Evolutionary conservation across 1,284 basidiomycete species (phyloP).

Genomic region (Sphagnurus paluster): DNA sequence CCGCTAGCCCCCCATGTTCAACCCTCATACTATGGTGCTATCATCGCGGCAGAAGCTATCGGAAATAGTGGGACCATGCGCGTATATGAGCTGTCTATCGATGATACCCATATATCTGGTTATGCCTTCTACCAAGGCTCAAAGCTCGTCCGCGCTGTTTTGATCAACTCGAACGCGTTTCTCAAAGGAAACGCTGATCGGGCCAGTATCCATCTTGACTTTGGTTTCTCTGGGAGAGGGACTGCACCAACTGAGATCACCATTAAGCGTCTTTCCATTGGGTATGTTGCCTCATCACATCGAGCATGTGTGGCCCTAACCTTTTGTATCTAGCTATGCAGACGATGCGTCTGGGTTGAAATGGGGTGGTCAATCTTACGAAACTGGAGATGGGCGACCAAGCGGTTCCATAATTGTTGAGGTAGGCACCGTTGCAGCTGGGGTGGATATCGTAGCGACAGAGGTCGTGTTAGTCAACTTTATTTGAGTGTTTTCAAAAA

Average conservation of each 20-base stretch:
- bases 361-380: conserved; percentile 21
- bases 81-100: conserved; percentile 51
- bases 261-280: conserved; percentile 48
- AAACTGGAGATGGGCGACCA: conserved; percentile 14
- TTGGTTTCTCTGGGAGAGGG: conserved; percentile 35
- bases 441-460: conserved; percentile 16
- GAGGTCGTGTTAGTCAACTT: conserved; percentile 16
- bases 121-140: conserved; percentile 61
- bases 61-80: conserved; percentile 33
- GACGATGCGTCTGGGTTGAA: conserved; percentile 19
- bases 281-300: conserved; percentile 28
- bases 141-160: conserved; percentile 46
- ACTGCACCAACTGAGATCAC: conserved; percentile 25
- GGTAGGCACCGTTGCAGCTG: conserved; percentile 8
- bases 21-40: conserved; percentile 59
- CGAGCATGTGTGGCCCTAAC: not conserved
- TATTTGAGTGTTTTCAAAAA: no score
- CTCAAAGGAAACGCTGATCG: conserved; percentile 38
- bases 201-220: conserved; percentile 40
- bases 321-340: conserved; percentile 11
- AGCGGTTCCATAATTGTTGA: conserved; percentile 11
- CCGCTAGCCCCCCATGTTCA: conserved; percentile 57
- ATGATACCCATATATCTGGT: conserved; percentile 52
- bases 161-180: conserved; percentile 60
- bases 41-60: conserved; percentile 45